These are phyloP conservation scores for Peronospora tabacina DNA, from an alignment of 352 stramenopile species.

Conservation along the genomic window DNA sequence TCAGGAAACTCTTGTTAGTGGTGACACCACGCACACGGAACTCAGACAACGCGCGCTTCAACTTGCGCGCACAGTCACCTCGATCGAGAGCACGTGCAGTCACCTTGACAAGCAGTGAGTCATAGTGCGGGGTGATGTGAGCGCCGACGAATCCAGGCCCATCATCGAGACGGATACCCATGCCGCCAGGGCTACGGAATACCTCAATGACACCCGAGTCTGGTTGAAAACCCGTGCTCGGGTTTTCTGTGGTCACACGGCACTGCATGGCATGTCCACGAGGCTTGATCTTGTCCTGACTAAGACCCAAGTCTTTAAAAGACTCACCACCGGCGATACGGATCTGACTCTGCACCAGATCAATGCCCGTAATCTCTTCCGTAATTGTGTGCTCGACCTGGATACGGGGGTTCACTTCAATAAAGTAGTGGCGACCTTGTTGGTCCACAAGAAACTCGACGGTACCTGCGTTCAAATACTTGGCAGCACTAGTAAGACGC, in stretches of 20 bases:
- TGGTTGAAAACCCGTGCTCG: constrained; percentile 91
- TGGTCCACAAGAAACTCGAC: constrained; percentile 98
- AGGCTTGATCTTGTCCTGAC: constrained; percentile 90
- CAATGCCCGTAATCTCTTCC: constrained; percentile 90
- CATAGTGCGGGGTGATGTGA: constrained; percentile 96
- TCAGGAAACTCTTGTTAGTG: constrained; percentile 94
- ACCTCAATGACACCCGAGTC: constrained; percentile 96
- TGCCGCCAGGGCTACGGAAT: constrained; percentile 91
- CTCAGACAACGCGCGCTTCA: constrained; percentile 91
- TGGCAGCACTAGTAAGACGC: constrained; percentile 82
- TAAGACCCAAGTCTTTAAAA: constrained; percentile 90
- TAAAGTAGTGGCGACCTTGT: constrained; percentile 91
- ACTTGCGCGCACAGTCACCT: constrained; percentile 88
- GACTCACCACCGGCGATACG: constrained; percentile 88
- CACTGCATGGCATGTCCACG: constrained; percentile 95
- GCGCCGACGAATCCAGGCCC: constrained; percentile 93
- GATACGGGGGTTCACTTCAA: constrained; percentile 98
- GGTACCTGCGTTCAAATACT: constrained; percentile 95
- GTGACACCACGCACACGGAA: constrained; percentile 95
- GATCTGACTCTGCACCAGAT: constrained; percentile 97
- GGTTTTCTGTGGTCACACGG: constrained; percentile 94
- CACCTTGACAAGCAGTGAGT: constrained; percentile 96
- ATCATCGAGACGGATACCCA: constrained; percentile 95
- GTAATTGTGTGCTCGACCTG: constrained; percentile 94
- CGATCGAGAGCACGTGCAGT: constrained; percentile 89